Conservation (phyloP, 2,329 filamentous ascomycete genomes). For the Penicillium griseofulvum region DNA sequence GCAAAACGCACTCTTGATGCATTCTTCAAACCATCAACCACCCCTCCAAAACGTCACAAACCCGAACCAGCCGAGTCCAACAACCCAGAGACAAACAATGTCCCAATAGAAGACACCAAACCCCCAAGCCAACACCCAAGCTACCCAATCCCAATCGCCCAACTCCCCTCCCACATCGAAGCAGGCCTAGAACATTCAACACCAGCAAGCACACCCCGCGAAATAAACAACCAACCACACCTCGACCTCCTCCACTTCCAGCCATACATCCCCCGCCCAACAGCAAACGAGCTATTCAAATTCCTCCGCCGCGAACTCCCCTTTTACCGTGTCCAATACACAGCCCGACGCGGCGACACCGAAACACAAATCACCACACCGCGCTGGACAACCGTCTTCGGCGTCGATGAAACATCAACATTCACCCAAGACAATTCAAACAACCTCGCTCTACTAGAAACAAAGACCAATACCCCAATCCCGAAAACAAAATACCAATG, state of each 20-base stretch:
- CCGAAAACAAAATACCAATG: conserved; percentile 55
- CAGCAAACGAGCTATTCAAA: conserved; percentile 61
- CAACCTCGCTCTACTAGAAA: conserved; percentile 32
- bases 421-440: conserved; percentile 44
- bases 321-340: conserved; percentile 74
- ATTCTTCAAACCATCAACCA: conserved; percentile 60
- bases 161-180: conserved; percentile 46
- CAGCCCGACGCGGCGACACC: conserved; percentile 63
- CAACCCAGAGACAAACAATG: background rate
- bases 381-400: conserved; percentile 62
- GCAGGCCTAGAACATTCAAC: conserved; percentile 24
- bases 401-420: conserved; percentile 61
- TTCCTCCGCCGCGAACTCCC: conserved; percentile 70
- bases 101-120: background rate
- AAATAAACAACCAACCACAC: conserved; percentile 65
- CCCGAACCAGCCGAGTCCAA: conserved; percentile 14
- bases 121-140: conserved; percentile 45
- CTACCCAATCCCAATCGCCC: conserved; percentile 54
- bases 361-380: conserved; percentile 63
- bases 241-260: conserved; percentile 74
- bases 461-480: conserved; percentile 42
- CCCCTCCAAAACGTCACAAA: conserved; percentile 42
- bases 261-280: conserved; percentile 62
- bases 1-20: conserved; percentile 64
- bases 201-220: conserved; percentile 53